Evolutionary conservation across 768 basidiomycete species (phyloP).

Genomic region (Phanerochaete sordida): DNA sequence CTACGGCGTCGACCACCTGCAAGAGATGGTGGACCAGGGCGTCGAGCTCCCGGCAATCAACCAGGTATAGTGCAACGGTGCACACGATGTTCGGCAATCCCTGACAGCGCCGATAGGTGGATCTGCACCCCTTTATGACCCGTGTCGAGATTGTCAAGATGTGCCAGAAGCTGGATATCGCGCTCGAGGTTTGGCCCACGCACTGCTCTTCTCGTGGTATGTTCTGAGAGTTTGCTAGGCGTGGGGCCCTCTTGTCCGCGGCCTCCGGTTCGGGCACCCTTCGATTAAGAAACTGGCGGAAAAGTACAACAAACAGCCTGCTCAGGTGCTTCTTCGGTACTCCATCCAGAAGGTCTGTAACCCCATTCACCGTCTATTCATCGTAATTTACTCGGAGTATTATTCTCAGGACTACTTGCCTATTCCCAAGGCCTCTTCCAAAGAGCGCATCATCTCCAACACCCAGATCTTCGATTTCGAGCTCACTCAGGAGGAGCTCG

Average conservation of each 20-base stretch:
- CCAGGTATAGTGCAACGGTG: constrained; percentile 38
- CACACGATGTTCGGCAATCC: too few relatives aligned
- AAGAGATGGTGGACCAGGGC: constrained; percentile 45
- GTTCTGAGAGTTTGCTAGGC: constrained; percentile 38
- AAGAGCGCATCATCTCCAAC: constrained; percentile 54
- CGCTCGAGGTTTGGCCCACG: constrained; percentile 51
- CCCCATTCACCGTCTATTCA: neutral
- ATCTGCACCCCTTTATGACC: constrained; percentile 70
- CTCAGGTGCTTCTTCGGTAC: constrained; percentile 66
- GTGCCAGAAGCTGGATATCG: constrained; percentile 53
- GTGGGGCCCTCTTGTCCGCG: constrained; percentile 71
- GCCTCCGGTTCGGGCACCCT: constrained; percentile 60
- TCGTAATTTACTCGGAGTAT: neutral
- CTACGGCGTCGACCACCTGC: constrained; percentile 56
- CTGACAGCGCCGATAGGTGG: constrained; percentile 37
- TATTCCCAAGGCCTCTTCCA: constrained; percentile 59
- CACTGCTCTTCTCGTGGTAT: neutral
- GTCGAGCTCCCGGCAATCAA: constrained; percentile 55
- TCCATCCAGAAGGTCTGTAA: constrained; percentile 67
- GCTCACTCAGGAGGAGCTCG: constrained; percentile 47
- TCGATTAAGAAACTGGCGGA: constrained; percentile 42
- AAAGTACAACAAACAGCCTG: constrained; percentile 54
- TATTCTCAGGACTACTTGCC: constrained; percentile 61
- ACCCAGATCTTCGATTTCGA: constrained; percentile 62
- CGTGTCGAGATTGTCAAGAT: constrained; percentile 57